A percentile compares a stretch with the other conserved stretches of the same genome.
Evolutionary conservation across 78 protist genomes (phyloP).

Genomic region (Chrysochromulina parva): DNA sequence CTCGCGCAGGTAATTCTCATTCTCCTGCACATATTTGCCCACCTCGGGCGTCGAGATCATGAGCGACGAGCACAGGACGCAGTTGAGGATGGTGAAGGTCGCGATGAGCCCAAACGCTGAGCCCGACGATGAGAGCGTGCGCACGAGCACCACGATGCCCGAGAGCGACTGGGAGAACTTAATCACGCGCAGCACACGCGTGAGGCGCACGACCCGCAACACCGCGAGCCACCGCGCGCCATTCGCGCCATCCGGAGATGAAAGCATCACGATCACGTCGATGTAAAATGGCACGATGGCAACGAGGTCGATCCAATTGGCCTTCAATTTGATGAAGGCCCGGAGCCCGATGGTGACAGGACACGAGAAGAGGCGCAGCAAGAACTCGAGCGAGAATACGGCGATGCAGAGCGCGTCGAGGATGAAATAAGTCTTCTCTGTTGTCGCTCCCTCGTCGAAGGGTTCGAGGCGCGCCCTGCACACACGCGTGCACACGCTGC

Average conservation of each 20-base stretch:
- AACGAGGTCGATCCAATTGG: background rate
- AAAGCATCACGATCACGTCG: background rate
- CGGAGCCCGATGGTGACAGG: background rate
- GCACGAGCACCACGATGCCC: background rate
- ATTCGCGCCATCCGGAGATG: background rate
- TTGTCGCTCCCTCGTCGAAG: background rate
- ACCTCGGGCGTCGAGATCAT: background rate
- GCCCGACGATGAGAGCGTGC: background rate
- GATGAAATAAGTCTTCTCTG: background rate
- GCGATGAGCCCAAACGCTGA: background rate
- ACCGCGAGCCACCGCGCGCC: background rate
- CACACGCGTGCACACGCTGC: background rate
- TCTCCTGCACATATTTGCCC: background rate
- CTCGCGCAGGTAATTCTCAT: background rate
- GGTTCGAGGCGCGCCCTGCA: background rate
- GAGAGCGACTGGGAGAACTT: background rate
- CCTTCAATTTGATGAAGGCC: background rate
- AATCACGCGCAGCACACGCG: background rate
- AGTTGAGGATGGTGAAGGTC: background rate
- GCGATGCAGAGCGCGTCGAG: background rate
- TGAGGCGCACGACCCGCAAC: background rate
- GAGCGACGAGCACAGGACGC: background rate
- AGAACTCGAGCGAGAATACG: background rate
- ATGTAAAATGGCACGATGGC: constrained; percentile 7
- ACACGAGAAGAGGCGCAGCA: background rate